A percentile compares a stretch with the other conserved stretches of the same genome.
phyloP scores from a whole-genome alignment of 129 eudicot species.

The Gnaphalium uliginosum region DNA sequence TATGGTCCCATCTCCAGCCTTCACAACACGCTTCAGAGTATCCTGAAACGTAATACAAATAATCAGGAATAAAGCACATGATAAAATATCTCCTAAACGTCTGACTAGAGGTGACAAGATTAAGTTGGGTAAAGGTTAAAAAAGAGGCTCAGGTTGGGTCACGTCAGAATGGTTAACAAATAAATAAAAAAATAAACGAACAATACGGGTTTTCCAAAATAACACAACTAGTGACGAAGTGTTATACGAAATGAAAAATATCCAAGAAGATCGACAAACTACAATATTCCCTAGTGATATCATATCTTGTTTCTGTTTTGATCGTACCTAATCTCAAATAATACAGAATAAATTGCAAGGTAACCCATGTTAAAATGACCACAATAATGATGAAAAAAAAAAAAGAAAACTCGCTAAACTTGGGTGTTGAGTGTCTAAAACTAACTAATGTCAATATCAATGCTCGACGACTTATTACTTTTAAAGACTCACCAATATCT shows the following conservation, averaged over 20 bases:
- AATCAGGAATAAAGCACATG: not conserved
- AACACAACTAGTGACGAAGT: not conserved
- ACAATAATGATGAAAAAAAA: not conserved
- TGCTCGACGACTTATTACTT: too few relatives aligned
- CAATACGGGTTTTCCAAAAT: not conserved
- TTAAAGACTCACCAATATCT: too few relatives aligned
- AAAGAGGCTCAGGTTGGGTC: not conserved
- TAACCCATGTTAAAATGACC: not conserved
- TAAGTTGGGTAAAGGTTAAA: not conserved
- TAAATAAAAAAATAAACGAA: not conserved
- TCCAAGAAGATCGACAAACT: not conserved
- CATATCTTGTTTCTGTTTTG: not conserved
- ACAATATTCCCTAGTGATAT: not conserved
- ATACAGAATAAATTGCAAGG: not conserved
- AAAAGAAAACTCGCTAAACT: too few relatives aligned
- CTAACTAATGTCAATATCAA: too few relatives aligned
- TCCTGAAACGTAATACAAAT: constrained; percentile 50
- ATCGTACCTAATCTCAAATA: not conserved
- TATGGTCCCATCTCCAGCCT: constrained; percentile 96
- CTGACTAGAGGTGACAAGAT: not conserved
- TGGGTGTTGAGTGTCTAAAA: too few relatives aligned
- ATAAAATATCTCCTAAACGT: not conserved
- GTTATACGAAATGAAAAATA: not conserved
- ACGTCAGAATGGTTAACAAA: not conserved
- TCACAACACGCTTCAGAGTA: constrained; percentile 83